phyloP scores from a whole-genome alignment of 2,329 filamentous ascomycete genomes.

The Arthrinium phaeospermum region DNA sequence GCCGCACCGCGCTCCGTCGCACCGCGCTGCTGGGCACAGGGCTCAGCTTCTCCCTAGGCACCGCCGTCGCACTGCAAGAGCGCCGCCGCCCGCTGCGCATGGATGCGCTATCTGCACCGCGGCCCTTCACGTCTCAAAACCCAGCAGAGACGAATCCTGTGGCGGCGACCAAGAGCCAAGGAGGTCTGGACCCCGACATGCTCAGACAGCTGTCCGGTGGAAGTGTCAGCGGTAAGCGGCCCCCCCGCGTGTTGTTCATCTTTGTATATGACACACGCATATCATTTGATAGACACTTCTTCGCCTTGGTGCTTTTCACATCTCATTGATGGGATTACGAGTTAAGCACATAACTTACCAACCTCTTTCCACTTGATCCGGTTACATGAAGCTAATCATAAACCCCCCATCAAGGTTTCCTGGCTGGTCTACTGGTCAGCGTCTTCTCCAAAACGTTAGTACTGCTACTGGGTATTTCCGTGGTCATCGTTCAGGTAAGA shows the following conservation, averaged over 20 bases:
- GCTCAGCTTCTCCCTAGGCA: slow-evolving; percentile 41
- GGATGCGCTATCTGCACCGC: slow-evolving; percentile 30
- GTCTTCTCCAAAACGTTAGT: slow-evolving; percentile 75
- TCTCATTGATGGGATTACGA: not conserved
- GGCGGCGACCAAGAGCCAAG: slow-evolving; percentile 24
- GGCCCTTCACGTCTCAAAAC: slow-evolving; percentile 19
- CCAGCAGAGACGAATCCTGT: slow-evolving; percentile 22
- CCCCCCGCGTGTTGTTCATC: not conserved
- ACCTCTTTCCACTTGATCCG: not conserved
- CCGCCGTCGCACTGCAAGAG: slow-evolving; percentile 35
- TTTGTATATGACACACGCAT: not conserved
- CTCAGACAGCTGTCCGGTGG: slow-evolving; percentile 60
- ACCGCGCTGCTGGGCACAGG: slow-evolving; percentile 33
- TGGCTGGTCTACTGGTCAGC: slow-evolving; percentile 68
- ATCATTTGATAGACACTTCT: slow-evolving; percentile 28
- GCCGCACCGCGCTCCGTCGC: slow-evolving; percentile 36
- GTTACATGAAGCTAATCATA: slow-evolving; percentile 13
- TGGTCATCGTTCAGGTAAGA: slow-evolving; percentile 67
- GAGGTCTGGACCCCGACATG: slow-evolving; percentile 40
- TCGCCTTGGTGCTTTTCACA: not conserved
- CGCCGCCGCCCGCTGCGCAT: slow-evolving; percentile 31
- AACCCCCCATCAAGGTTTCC: slow-evolving; percentile 53
- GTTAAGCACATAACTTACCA: not conserved
- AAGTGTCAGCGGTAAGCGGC: slow-evolving; percentile 54
- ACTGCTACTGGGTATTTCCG: slow-evolving; percentile 67